These are phyloP conservation scores for Blastocystis hominis DNA, from an alignment of 352 stramenopile genomes.

Conservation along the genomic window DNA sequence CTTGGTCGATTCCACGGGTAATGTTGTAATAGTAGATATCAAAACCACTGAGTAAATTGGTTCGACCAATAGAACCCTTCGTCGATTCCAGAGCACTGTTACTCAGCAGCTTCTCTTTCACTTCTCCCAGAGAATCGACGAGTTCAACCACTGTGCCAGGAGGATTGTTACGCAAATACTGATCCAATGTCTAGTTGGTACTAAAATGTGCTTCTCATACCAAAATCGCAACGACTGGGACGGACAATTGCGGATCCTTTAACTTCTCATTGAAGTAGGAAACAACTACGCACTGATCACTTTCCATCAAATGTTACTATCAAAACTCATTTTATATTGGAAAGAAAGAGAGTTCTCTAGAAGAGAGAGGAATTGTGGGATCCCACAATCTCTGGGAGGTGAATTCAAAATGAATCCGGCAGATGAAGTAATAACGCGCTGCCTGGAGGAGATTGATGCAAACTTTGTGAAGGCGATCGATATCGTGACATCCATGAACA, in stretches of 20 bases:
- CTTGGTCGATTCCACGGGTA: slow-evolving; percentile 45
- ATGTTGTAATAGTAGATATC: slow-evolving; percentile 25
- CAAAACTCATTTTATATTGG: slow-evolving; percentile 3
- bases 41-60: slow-evolving; percentile 13
- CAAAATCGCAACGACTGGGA: slow-evolving; percentile 3
- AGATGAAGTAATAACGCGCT: slow-evolving; percentile 32
- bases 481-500: slow-evolving; percentile 14
- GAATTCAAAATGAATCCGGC: slow-evolving; percentile 20
- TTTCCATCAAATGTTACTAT: not conserved
- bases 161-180: slow-evolving; percentile 10
- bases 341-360: too few relatives aligned
- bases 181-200: not conserved
- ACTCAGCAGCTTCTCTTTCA: not conserved
- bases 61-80: not conserved
- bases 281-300: not conserved
- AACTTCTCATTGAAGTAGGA: slow-evolving; percentile 23
- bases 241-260: not conserved
- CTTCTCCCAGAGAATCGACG: not conserved
- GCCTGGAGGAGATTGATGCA: slow-evolving; percentile 38
- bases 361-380: not conserved
- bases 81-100: not conserved
- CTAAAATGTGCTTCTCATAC: not conserved
- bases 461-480: slow-evolving; percentile 53
- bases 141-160: not conserved
- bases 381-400: not conserved